Conservation (phyloP, 257 asterid genomes). For the Sherardia arvensis region DNA sequence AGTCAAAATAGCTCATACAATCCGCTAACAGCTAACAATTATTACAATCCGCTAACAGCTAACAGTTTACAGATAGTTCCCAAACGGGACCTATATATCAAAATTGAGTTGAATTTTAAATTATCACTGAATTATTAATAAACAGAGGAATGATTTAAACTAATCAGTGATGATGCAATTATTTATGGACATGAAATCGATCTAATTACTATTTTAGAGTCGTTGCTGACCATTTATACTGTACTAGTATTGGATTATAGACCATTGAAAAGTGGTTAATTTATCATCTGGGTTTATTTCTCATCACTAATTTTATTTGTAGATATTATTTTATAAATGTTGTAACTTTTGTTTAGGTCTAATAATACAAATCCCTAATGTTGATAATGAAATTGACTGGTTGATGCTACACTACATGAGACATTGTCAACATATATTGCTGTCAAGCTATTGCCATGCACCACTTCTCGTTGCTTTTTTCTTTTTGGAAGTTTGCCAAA, state of each 20-base stretch:
- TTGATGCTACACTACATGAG: neutral
- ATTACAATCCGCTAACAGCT: too few species aligned
- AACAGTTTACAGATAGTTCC: too few species aligned
- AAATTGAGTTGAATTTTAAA: neutral
- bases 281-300: neutral
- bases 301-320: too few species aligned
- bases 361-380: neutral
- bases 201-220: neutral
- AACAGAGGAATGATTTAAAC: neutral
- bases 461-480: too few species aligned
- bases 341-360: too few species aligned
- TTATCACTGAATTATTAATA: too few species aligned
- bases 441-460: neutral
- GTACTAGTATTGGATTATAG: neutral
- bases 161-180: neutral
- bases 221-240: neutral
- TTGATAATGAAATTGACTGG: constrained; percentile 3
- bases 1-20: too few species aligned
- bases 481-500: too few species aligned
- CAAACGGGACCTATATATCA: too few species aligned
- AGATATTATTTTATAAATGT: too few species aligned
- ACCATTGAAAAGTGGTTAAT: neutral
- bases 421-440: neutral
- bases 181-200: neutral
- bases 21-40: too few species aligned